Evolutionary conservation across 805 yeast genomes (phyloP), one percentile per base, ranked within the genome.

Genomic region (Starmerella vitae): DNA sequence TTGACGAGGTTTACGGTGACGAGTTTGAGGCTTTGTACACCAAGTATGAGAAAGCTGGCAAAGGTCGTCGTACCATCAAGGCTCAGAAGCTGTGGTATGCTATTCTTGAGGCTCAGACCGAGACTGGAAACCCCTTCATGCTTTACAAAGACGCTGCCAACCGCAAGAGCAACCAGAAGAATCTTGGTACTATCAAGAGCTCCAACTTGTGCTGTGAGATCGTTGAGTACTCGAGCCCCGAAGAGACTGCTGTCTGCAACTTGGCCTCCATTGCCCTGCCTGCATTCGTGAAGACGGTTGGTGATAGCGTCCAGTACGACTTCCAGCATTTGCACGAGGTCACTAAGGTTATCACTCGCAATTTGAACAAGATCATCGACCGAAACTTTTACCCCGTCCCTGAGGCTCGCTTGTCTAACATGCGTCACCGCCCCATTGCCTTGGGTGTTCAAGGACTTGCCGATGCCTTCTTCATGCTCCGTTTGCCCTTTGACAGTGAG

Each of bases 391-490:
- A 88, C 58, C 97, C 98, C 4, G 77, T 82, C 19, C 72, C 68
- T 38, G 79, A 74, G 48, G 88, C 97, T 4, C 69, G 68, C 52
- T 55, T 46, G 33, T 82, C 95, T 14, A 88, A 91, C 60, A 63
- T 72, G 67, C 75, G 74, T 54, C 79, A 88, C 60, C 70, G 98
- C 52, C 97, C 98, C 17, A 73, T 88, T 53, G 96, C 96, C n/a
- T 62, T 88, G 18, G 98, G 98, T 50, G 95, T 88, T n/a, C 95
- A 88, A 61, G 98, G 98, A 42, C 67, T 88, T 39, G 95, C 97
- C 21, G 97, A 88, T 60, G 68, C 78, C 1, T 88, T 84, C 60
- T 72, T 83, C 69, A 67, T 70, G 48, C 65, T 88, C 45, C 73
- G 93, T 53, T 54, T 83, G 42, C 91, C 96, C 31, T 88, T 86